phyloP scores from a whole-genome alignment of 257 asterid genomes.

The Coffea eugenioides region DNA sequence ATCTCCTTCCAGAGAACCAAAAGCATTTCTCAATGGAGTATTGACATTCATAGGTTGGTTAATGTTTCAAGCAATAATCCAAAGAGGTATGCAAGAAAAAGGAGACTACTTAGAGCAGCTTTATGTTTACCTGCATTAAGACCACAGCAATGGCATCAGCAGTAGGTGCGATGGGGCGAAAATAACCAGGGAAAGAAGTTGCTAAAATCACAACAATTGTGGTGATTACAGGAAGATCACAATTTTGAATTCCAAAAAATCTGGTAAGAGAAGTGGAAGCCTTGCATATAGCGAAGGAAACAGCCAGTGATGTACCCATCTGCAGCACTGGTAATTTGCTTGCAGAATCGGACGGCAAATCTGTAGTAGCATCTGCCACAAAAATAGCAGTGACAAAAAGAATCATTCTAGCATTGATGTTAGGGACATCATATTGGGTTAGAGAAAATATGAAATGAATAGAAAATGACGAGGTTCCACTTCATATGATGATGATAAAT shows the following conservation, averaged over 20 bases:
- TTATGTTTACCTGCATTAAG: constrained; percentile 63
- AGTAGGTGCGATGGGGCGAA: constrained; percentile 63
- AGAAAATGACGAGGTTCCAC: background rate
- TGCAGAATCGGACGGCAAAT: constrained; percentile 31
- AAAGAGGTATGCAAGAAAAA: background rate
- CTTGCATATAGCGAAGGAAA: constrained; percentile 70
- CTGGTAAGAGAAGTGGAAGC: constrained; percentile 43
- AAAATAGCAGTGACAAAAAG: constrained; percentile 3
- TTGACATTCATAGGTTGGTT: background rate
- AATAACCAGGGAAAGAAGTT: constrained; percentile 53
- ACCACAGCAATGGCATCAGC: constrained; percentile 68
- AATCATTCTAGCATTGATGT: background rate
- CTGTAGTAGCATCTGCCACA: constrained; percentile 42
- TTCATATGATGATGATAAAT: background rate
- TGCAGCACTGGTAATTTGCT: constrained; percentile 53
- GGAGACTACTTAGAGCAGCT: background rate
- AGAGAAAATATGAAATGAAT: background rate
- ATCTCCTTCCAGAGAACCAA: background rate
- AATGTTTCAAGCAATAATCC: background rate
- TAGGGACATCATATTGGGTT: constrained; percentile 1
- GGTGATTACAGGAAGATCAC: constrained; percentile 70
- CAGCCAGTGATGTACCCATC: constrained; percentile 60
- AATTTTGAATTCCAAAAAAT: constrained; percentile 47
- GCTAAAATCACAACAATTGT: constrained; percentile 67
- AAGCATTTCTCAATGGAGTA: background rate